Percentiles rank a stretch among this genome's conserved stretches.
Conservation (phyloP, 345 rosid genomes). For the rapeseed (Brassica napus) region Da-Ae NC_063446.1:60733501-60734000, state of each 20-base stretch:
- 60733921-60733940: not conserved
- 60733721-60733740: too few relatives aligned
- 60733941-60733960: not conserved
- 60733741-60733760: not conserved
- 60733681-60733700: too few relatives aligned
- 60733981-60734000: not conserved
- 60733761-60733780: not conserved
- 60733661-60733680: too few relatives aligned
- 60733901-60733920: not conserved
- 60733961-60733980: not conserved
- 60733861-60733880: not conserved
- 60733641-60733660: too few relatives aligned
- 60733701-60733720: too few relatives aligned
- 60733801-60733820: not conserved
- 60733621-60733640: too few relatives aligned
- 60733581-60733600: too few relatives aligned
- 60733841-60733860: not conserved
- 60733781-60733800: not conserved
- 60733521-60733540: too few relatives aligned
- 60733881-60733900: not conserved
- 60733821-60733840: not conserved
- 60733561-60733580: too few relatives aligned
- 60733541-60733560: too few relatives aligned
- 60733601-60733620: too few relatives aligned
- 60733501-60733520: too few relatives aligned